Conservation (phyloP, 129 eudicot species). For the Helichrysum umbraculigerum region DNA sequence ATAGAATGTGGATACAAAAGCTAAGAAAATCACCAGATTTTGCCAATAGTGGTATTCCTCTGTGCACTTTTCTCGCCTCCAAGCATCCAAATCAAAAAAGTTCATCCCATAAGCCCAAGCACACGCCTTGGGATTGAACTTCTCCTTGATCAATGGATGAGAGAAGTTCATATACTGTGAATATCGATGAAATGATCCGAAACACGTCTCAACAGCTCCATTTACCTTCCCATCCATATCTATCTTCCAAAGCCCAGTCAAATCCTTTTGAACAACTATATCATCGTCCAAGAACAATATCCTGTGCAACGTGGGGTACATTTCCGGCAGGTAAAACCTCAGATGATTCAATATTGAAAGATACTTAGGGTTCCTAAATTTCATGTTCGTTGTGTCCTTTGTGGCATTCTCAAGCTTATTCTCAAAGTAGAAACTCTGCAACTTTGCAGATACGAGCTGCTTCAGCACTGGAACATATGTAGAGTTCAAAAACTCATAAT, state of each 20-base stretch:
- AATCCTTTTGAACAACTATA: constrained; percentile 48
- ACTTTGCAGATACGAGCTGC: constrained; percentile 74
- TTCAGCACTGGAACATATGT: constrained; percentile 75
- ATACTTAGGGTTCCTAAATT: constrained; percentile 88
- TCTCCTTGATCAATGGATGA: constrained; percentile 71
- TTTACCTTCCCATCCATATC: too few species aligned
- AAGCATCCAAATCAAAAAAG: constrained; percentile 82
- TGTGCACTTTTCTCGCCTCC: constrained; percentile 80
- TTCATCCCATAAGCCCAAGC: constrained; percentile 94
- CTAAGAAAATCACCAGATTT: constrained; percentile 49
- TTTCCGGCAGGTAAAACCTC: constrained; percentile 58
- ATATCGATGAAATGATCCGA: constrained; percentile 45
- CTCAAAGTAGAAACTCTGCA: constrained; percentile 73
- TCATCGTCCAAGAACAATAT: constrained; percentile 83
- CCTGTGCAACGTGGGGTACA: constrained; percentile 85
- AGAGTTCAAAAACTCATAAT: constrained; percentile 74
- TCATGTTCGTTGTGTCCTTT: constrained; percentile 83
- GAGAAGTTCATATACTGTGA: constrained; percentile 82
- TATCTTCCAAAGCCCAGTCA: too few species aligned
- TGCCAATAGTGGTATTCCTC: constrained; percentile 89
- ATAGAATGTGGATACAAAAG: neutral
- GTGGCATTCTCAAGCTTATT: constrained; percentile 85
- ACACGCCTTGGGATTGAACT: constrained; percentile 76
- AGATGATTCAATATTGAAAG: constrained; percentile 43
- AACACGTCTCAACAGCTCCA: too few species aligned